Evolutionary conservation across 768 basidiomycete species (phyloP).

Genomic region (Gloeostereum incarnatum): DNA sequence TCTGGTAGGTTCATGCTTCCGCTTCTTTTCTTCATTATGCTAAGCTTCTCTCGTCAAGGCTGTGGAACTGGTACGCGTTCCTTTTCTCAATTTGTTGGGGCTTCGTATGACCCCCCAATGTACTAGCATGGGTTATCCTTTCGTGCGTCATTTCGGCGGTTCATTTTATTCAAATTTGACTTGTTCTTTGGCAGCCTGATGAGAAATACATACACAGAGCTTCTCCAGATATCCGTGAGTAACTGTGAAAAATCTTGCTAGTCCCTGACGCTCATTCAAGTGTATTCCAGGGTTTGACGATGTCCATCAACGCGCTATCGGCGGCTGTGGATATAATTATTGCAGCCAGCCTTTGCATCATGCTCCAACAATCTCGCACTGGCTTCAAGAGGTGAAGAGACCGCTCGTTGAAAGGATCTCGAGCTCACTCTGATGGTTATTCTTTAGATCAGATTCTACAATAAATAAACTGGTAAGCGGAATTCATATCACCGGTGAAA

Average conservation of each 20-base stretch:
- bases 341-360: conserved; percentile 5
- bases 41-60: background rate
- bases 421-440: background rate
- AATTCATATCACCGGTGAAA: background rate
- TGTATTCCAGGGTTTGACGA: conserved; percentile 4
- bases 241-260: background rate
- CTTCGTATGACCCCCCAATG: too few relatives aligned
- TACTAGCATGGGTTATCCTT: conserved; percentile 7
- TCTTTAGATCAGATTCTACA: conserved; percentile 6
- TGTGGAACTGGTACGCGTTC: conserved; percentile 3
- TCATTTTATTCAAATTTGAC: background rate
- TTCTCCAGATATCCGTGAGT: conserved; percentile 5
- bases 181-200: background rate
- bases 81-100: background rate
- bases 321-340: conserved; percentile 7
- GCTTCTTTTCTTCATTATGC: background rate
- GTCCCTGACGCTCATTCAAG: background rate
- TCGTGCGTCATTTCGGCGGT: conserved; percentile 1
- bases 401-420: background rate
- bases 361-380: conserved; percentile 6
- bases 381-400: conserved; percentile 7
- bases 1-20: background rate
- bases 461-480: conserved; percentile 8
- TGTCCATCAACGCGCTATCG: conserved; percentile 9
- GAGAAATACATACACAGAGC: conserved; percentile 3